phyloP scores from a whole-genome alignment of 371 early-diverging fungal genomes.

The Mucor sp. region DNA sequence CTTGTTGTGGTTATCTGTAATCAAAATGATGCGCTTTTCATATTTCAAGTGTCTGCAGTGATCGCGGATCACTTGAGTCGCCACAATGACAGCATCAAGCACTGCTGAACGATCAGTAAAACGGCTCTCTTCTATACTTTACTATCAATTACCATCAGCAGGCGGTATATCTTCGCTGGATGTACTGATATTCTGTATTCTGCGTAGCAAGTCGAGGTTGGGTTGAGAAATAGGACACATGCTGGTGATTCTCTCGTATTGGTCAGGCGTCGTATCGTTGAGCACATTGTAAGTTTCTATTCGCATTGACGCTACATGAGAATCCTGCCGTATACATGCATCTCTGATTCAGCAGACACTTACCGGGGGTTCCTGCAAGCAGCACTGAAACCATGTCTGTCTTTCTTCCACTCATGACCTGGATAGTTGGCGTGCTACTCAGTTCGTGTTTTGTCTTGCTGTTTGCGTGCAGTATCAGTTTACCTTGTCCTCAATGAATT shows the following conservation, averaged over 20 bases:
- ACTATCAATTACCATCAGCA: constrained; percentile 38
- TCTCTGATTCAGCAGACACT: not conserved
- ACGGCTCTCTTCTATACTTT: not conserved
- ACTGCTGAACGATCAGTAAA: constrained; percentile 25
- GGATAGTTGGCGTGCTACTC: not conserved
- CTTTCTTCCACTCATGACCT: constrained; percentile 38
- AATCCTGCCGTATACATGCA: no score
- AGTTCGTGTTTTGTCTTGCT: not conserved
- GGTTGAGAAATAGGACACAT: constrained; percentile 24
- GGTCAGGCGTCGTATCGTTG: constrained; percentile 22
- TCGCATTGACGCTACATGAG: not conserved
- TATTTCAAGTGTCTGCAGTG: constrained; percentile 69
- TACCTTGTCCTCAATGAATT: constrained; percentile 41
- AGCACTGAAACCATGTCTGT: constrained; percentile 43
- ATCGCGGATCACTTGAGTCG: constrained; percentile 52
- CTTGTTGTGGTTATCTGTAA: constrained; percentile 60
- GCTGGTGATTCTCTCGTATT: constrained; percentile 36
- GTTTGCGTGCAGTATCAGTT: not conserved
- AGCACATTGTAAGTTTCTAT: constrained; percentile 35
- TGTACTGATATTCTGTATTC: constrained; percentile 30
- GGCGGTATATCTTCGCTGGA: constrained; percentile 26
- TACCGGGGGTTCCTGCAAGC: constrained; percentile 43
- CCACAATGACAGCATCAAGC: constrained; percentile 69
- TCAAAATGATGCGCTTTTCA: constrained; percentile 61
- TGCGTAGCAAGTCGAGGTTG: constrained; percentile 19